Evolutionary conservation across 768 basidiomycete species (phyloP), one percentile per base, ranked within the genome.

Genomic region (Russula sp.): DNA sequence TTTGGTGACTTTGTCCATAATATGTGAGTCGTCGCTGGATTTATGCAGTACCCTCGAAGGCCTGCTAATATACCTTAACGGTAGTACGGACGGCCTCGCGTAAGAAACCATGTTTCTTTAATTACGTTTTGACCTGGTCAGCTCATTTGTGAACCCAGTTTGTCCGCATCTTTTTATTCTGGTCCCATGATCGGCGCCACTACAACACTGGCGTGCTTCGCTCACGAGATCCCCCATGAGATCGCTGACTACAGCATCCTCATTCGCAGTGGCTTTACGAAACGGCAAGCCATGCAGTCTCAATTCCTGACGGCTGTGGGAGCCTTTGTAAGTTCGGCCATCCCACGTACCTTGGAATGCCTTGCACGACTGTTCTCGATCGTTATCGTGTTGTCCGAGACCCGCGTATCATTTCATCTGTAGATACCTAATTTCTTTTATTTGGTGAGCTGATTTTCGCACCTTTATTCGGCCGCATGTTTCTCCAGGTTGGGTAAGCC

Each of bases 141-240:
- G 26, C 51, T 46, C 40, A 46, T 28, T 30, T 60, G 46, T 65
- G 38, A 54, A 40, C 61, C 68, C 69, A 93, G 92, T 36, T 94
- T 96, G 90, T 89, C 92, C 18, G 93, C 94, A 58, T 93, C 92
- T n/a, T 96, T 95, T 79, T 95, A 95, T 73, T 92, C 92, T n/a
- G 92, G 90, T 38, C 94, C 94, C 3, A 79, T 94, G 63, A 92
- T 96, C 66, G 94, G 94, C 49, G 93, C 94, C 40, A 94, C 93
- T 49, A 95, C 93, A 3, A 94, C 93, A n/a, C 81, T 96, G 52
- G 94, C 94, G 28, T 95, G 93, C 72, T 96, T 95, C 72, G 92
- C 91, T 2, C 92, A 96, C 73, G 93, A 96, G 76, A 95, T 96
- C 59, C 94, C 94, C 20, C 93, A 96, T 71, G 92, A 96, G 80